phyloP scores from a whole-genome alignment of 2,329 filamentous ascomycete genomes.

The Macrophomina phaseolina region DNA sequence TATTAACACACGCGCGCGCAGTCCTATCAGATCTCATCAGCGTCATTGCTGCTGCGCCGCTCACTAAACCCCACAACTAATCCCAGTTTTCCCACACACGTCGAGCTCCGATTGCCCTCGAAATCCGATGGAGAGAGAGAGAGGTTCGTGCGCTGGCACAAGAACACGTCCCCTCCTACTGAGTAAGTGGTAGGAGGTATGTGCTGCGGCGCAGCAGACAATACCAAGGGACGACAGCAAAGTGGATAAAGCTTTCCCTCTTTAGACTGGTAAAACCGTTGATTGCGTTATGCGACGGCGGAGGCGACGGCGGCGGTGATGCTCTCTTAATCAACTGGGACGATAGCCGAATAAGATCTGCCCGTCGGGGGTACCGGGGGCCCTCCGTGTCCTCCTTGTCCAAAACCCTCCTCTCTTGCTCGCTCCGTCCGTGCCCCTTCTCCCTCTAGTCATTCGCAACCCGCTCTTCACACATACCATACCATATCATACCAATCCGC shows the following conservation, averaged over 20 bases:
- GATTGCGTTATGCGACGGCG: neutral
- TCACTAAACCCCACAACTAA: neutral
- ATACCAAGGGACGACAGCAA: no score
- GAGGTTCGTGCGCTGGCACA: neutral
- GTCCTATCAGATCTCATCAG: neutral
- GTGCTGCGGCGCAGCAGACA: conserved; percentile 10
- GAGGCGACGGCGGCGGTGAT: no score
- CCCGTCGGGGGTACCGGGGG: neutral
- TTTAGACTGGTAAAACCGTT: neutral
- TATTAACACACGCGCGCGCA: neutral
- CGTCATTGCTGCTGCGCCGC: neutral
- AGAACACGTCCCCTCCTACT: neutral
- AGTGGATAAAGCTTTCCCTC: no score
- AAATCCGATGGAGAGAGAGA: neutral
- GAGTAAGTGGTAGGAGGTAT: neutral
- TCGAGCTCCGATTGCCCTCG: neutral
- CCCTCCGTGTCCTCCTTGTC: neutral
- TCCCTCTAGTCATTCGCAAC: neutral
- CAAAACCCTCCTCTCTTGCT: neutral
- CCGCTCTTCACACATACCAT: no score
- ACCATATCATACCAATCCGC: no score
- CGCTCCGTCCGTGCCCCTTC: neutral
- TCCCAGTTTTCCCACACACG: neutral
- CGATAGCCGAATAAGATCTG: neutral
- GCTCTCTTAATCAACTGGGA: neutral